Evolutionary conservation across 2,329 filamentous ascomycete genomes (phyloP), one percentile per base, ranked within the genome.

Genomic region (Knufia fluminis): DNA sequence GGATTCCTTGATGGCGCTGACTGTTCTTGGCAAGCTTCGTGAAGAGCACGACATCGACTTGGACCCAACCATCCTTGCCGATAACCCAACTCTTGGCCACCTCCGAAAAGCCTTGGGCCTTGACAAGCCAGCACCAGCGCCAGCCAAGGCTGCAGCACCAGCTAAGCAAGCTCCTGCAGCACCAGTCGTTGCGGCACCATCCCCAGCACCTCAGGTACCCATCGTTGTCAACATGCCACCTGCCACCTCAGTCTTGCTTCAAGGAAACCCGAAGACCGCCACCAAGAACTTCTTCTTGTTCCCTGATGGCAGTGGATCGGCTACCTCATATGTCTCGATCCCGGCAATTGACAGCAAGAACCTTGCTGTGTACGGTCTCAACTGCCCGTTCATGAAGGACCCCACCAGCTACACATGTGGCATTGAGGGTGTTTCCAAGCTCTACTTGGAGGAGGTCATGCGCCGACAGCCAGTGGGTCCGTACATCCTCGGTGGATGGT

Each of bases 231-330:
- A 57, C n/a, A 59, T 58, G 57, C 68, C 68, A 3, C 64, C 62
- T 4, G 68, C 68, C 12, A 69, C 68, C 6, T 71, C 68, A 0
- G 67, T 70, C 45, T 53, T 71, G 12, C 58, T 70, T 3, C 68
- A 70, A 52, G 68, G 68, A 14, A 70, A 66, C 52, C 67, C 68
- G 0, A 67, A 67, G 51, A 69, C 65, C 14, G 68, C 68, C 4
- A 67, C 63, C 17, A 62, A 66, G 41, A 68, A 63, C 6, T 53
- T 71, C 4, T 70, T 71, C 60, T 52, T 71, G 39, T 70, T 71
- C 60, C 68, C 68, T 20, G 70, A 71, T 50, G 68, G 70, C n/a
- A 68, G 67, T 16, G 70, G 70, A 24, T 71, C 69, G 8, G 69
- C 70, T 1, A 70, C 68, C 2, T 72, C 70, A 3, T 73, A 73